These are phyloP conservation scores for Dipteronia sinensis DNA, from an alignment of 345 rosid species.

Conservation along the genomic window DNA sequence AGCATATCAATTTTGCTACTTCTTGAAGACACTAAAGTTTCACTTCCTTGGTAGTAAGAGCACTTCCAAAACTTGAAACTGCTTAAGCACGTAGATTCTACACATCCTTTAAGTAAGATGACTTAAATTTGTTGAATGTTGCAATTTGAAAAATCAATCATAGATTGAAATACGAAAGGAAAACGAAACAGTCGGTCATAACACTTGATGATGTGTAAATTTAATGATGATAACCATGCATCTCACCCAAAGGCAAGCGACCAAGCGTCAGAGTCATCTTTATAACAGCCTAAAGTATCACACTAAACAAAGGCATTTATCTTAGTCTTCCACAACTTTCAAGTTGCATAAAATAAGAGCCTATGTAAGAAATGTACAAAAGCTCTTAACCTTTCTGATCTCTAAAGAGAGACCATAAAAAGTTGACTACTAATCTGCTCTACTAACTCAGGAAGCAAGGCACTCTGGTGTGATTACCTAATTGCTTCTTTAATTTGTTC, in stretches of 20 bases:
- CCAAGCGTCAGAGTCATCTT: neutral
- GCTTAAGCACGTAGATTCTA: neutral
- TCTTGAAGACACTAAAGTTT: neutral
- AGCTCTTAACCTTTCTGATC: neutral
- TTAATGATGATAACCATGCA: neutral
- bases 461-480: neutral
- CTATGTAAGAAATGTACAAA: neutral
- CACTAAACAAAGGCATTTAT: neutral
- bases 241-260: neutral
- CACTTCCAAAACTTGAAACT: slow-evolving; percentile 1
- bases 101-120: neutral
- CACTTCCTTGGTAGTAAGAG: neutral
- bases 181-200: neutral
- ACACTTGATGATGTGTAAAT: neutral
- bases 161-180: neutral
- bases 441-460: neutral
- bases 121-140: neutral
- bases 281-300: neutral
- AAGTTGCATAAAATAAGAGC: neutral
- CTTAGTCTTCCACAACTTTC: neutral
- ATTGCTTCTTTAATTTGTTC: neutral
- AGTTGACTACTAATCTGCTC: neutral
- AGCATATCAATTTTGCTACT: neutral
- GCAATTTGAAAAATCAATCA: neutral
- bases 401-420: neutral